Evolutionary conservation across 768 basidiomycete genomes (phyloP).

Genomic region (Phanerochaete carnosa): DNA sequence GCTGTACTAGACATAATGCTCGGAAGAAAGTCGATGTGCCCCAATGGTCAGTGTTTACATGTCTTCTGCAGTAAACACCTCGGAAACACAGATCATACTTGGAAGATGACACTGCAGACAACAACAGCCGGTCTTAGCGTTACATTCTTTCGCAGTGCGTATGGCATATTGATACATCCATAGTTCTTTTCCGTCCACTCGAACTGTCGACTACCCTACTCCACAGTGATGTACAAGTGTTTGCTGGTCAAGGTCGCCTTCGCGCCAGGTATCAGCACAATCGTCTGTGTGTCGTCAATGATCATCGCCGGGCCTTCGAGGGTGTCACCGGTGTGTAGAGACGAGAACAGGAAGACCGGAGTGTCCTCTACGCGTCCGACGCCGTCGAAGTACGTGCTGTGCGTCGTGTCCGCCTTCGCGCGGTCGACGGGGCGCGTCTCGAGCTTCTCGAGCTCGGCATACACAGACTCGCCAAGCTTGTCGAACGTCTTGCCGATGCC

Average conservation of each 20-base stretch:
- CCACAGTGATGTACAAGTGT: conserved; percentile 56
- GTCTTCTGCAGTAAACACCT: neutral
- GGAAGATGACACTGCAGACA: neutral
- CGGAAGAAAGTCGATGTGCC: neutral
- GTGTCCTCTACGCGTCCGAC: conserved; percentile 74
- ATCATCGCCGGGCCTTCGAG: conserved; percentile 89
- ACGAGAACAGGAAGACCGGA: conserved; percentile 73
- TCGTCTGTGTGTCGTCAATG: conserved; percentile 93
- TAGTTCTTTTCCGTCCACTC: neutral
- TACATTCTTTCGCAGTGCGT: neutral
- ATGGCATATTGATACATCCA: neutral
- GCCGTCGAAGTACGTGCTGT: conserved; percentile 81
- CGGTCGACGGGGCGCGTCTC: conserved; percentile 34
- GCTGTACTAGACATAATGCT: neutral
- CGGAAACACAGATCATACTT: neutral
- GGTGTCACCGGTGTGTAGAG: conserved; percentile 64
- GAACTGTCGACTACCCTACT: conserved; percentile 12
- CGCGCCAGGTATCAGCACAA: conserved; percentile 78
- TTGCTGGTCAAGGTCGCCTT: conserved; percentile 64
- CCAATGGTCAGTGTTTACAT: neutral
- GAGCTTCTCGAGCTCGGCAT: conserved; percentile 64
- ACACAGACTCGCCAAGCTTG: conserved; percentile 74
- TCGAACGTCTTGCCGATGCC: conserved; percentile 92
- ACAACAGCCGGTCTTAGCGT: neutral
- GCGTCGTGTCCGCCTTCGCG: conserved; percentile 45